phyloP scores from a whole-genome alignment of 495 filamentous ascomycete species.

The Penicillium salamii region DNA sequence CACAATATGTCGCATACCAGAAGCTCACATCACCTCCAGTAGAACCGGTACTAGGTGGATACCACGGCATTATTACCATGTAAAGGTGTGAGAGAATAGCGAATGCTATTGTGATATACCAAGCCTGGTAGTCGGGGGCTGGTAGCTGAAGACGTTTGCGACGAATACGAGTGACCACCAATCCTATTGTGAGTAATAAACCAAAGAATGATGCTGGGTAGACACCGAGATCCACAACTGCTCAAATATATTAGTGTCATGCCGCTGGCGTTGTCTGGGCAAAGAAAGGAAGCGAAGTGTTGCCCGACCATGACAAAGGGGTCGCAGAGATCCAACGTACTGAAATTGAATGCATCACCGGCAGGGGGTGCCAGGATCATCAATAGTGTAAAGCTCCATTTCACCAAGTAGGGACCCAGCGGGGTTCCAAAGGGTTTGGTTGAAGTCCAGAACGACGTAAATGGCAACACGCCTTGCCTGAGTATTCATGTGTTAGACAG shows the following conservation, averaged over 20 bases:
- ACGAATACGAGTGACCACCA: conserved; percentile 51
- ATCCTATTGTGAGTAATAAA: conserved; percentile 49
- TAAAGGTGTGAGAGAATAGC: conserved; percentile 54
- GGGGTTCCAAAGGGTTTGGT: conserved; percentile 63
- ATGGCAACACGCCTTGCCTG: conserved; percentile 66
- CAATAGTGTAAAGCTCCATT: conserved; percentile 57
- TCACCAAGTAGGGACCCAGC: conserved; percentile 54
- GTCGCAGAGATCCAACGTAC: conserved; percentile 8
- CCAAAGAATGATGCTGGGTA: conserved; percentile 56
- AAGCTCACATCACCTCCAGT: conserved; percentile 61
- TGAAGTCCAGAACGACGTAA: conserved; percentile 60
- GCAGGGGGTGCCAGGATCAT: conserved; percentile 67
- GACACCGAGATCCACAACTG: conserved; percentile 52
- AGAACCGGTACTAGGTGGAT: conserved; percentile 55
- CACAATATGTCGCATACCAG: conserved; percentile 64
- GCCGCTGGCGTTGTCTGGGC: neutral
- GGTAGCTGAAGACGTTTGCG: conserved; percentile 45
- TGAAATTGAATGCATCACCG: conserved; percentile 67
- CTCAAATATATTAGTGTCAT: neutral
- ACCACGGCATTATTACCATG: conserved; percentile 63
- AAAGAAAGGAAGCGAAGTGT: too few species aligned
- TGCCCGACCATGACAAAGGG: too few species aligned
- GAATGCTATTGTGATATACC: conserved; percentile 53
- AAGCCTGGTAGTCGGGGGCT: conserved; percentile 48
- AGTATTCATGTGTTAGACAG: neutral